phyloP scores from a whole-genome alignment of 805 yeast genomes.

The Myxozyma neglecta region DNA sequence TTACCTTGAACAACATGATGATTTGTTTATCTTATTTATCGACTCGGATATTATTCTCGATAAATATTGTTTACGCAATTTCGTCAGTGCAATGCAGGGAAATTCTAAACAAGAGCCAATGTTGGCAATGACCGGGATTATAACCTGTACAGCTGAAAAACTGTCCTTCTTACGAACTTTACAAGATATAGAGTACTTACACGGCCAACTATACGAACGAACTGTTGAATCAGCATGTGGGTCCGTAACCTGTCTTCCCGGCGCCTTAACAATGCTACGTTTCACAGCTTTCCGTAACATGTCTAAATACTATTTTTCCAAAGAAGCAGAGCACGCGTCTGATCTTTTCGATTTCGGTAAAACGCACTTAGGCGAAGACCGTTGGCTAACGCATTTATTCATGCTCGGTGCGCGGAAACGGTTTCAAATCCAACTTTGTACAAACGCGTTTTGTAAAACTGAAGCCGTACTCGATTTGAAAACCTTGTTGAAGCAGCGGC shows the following conservation, averaged over 20 bases:
- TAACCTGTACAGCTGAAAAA: slow-evolving; percentile 28
- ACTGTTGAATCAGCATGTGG: slow-evolving; percentile 30
- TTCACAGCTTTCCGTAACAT: slow-evolving; percentile 24
- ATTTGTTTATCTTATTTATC: slow-evolving; percentile 26
- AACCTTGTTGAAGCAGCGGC: slow-evolving; percentile 27
- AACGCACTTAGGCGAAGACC: slow-evolving; percentile 27
- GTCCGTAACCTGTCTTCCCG: slow-evolving; percentile 29
- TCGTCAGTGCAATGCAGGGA: slow-evolving; percentile 23
- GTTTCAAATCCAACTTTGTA: slow-evolving; percentile 29
- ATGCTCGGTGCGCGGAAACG: slow-evolving; percentile 28
- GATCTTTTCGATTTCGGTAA: slow-evolving; percentile 30
- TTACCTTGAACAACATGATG: slow-evolving; percentile 16
- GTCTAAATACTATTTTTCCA: slow-evolving; percentile 27
- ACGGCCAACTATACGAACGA: slow-evolving; percentile 29
- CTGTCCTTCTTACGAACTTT: slow-evolving; percentile 14
- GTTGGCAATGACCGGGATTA: slow-evolving; percentile 31
- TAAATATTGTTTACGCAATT: slow-evolving; percentile 20
- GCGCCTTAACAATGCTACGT: slow-evolving; percentile 30
- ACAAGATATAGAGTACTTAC: slow-evolving; percentile 29
- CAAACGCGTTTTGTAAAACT: slow-evolving; percentile 30
- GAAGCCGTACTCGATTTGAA: slow-evolving; percentile 22
- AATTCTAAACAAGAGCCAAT: slow-evolving; percentile 9
- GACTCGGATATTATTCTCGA: slow-evolving; percentile 30
- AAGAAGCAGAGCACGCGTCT: slow-evolving; percentile 23
- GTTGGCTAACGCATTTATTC: slow-evolving; percentile 29